Evolutionary conservation across 1,139 yeast species (phyloP).

Genomic region (Debaryomyces subglobosus): DNA sequence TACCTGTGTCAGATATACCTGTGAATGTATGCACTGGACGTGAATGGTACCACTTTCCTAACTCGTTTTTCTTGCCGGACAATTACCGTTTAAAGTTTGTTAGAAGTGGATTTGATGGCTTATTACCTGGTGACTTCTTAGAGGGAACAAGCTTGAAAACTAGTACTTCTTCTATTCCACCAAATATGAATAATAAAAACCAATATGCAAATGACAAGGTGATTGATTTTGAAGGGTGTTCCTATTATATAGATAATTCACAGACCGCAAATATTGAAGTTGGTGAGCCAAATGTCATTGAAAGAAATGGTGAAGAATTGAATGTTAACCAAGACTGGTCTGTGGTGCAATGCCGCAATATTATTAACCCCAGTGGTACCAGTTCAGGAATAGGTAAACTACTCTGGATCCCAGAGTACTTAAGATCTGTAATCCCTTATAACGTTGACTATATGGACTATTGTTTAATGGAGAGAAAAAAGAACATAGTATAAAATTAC

Average conservation of each 20-base stretch:
- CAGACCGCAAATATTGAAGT: conserved; percentile 26
- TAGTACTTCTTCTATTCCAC: conserved; percentile 50
- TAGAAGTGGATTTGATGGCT: conserved; percentile 79
- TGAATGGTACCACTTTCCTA: conserved; percentile 94
- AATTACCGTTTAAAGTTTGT: conserved; percentile 66
- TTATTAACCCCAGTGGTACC: conserved; percentile 52
- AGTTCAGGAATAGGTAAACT: conserved; percentile 48
- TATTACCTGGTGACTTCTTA: conserved; percentile 83
- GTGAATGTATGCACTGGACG: conserved; percentile 81
- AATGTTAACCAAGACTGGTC: conserved; percentile 40
- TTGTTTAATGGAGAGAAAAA: conserved; percentile 37
- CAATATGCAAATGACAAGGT: conserved; percentile 58
- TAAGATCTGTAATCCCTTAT: conserved; percentile 27
- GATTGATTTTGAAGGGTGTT: conserved; percentile 48
- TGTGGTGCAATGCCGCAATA: conserved; percentile 40
- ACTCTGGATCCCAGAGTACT: conserved; percentile 43
- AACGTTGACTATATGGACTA: conserved; percentile 47
- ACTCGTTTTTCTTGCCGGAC: conserved; percentile 75
- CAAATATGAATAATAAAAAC: conserved; percentile 75
- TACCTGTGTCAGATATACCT: conserved; percentile 13
- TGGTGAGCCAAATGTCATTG: conserved; percentile 33
- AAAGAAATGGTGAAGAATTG: conserved; percentile 13
- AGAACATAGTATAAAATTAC: not conserved
- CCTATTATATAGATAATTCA: conserved; percentile 59
- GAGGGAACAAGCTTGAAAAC: conserved; percentile 38